These are phyloP conservation scores for Macrolepiota fuliginosa DNA, from an alignment of 768 basidiomycete genomes.

Conservation along the genomic window DNA sequence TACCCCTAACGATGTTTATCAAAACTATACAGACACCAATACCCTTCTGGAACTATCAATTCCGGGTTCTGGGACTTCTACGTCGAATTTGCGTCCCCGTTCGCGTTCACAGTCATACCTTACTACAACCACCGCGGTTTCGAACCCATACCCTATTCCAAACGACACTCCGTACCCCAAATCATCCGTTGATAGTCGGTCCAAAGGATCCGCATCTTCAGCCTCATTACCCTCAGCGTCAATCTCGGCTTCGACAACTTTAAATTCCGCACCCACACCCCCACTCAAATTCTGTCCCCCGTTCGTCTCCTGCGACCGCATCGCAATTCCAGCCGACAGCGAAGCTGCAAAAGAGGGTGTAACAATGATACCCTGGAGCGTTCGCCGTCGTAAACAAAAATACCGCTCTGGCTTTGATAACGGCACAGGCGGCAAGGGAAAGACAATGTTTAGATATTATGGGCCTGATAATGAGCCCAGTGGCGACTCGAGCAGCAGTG, in stretches of 20 bases:
- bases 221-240: not conserved
- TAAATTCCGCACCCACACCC: not conserved
- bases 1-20: constrained; percentile 7
- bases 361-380: constrained; percentile 14
- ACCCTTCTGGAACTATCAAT: constrained; percentile 1
- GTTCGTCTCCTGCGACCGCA: constrained; percentile 11
- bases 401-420: constrained; percentile 11
- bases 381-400: constrained; percentile 10
- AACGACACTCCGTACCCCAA: constrained; percentile 2
- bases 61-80: not conserved
- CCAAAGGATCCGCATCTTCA: not conserved
- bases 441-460: constrained; percentile 15
- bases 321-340: constrained; percentile 6
- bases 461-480: constrained; percentile 5
- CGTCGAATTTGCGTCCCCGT: constrained; percentile 9
- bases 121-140: constrained; percentile 5
- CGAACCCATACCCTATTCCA: constrained; percentile 11
- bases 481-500: not conserved
- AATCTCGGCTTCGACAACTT: not conserved
- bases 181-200: not conserved
- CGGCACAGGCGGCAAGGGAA: constrained; percentile 11
- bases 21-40: not conserved
- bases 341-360: constrained; percentile 12
- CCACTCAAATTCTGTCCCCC: constrained; percentile 9
- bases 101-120: constrained; percentile 10